Evolutionary conservation across 768 basidiomycete species (phyloP).

Genomic region (Galerina sulciceps): DNA sequence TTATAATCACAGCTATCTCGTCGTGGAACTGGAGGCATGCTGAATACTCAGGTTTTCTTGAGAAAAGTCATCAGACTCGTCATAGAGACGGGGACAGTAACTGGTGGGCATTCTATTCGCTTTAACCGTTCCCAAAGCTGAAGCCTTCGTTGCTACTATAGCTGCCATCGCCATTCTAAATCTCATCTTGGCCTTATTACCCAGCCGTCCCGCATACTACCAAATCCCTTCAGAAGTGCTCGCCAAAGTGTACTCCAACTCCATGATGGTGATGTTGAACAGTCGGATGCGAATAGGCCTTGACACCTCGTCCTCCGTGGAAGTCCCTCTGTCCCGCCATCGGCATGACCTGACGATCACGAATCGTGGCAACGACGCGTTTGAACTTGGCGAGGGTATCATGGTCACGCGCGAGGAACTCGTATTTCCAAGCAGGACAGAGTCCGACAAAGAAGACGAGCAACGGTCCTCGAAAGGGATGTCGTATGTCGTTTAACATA

Average conservation of each 20-base stretch:
- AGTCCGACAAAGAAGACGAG: not conserved
- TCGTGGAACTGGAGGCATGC: slow-evolving; percentile 6
- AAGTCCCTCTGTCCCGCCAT: not conserved
- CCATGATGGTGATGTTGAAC: slow-evolving; percentile 17
- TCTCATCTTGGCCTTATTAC: slow-evolving; percentile 10
- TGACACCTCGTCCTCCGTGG: not conserved
- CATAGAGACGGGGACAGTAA: slow-evolving; percentile 20
- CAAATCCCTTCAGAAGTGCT: slow-evolving; percentile 11
- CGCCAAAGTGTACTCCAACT: slow-evolving; percentile 19
- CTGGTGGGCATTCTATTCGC: slow-evolving; percentile 5
- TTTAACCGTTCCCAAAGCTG: not conserved
- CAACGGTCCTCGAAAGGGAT: not conserved
- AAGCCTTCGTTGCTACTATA: not conserved
- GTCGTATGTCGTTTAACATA: not conserved
- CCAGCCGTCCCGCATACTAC: slow-evolving; percentile 11
- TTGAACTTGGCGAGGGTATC: not conserved
- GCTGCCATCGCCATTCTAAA: slow-evolving; percentile 19
- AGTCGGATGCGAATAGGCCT: slow-evolving; percentile 3
- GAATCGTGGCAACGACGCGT: not conserved
- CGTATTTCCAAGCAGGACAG: slow-evolving; percentile 3
- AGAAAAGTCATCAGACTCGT: slow-evolving; percentile 12
- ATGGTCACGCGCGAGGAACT: slow-evolving; percentile 1
- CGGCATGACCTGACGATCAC: not conserved
- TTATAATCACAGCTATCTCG: not conserved
- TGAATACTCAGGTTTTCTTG: slow-evolving; percentile 8